phyloP scores from a whole-genome alignment of 2,329 filamentous ascomycete genomes.

The Cercospora sojina region DNA sequence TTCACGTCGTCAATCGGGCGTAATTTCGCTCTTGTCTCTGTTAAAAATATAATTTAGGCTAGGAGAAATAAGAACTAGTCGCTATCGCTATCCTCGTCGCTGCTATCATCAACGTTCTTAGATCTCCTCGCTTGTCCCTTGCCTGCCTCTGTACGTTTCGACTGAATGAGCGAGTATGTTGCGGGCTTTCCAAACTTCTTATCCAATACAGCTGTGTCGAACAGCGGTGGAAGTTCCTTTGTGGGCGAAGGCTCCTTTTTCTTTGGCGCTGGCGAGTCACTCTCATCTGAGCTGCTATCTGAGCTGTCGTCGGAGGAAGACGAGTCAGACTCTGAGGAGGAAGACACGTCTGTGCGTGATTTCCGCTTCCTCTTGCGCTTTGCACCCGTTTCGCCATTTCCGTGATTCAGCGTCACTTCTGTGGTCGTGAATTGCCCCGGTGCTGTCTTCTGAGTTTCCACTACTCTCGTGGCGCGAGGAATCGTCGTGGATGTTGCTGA shows the following conservation, averaged over 20 bases:
- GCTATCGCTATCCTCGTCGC: slow-evolving; percentile 13
- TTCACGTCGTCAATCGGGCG: too few relatives aligned
- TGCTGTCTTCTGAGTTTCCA: slow-evolving; percentile 5
- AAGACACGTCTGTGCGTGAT: slow-evolving; percentile 17
- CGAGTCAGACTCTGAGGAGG: slow-evolving; percentile 6
- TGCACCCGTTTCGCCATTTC: neutral
- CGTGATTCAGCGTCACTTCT: neutral
- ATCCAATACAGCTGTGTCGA: slow-evolving; percentile 13
- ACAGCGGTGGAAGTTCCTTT: slow-evolving; percentile 3
- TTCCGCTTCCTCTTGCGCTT: slow-evolving; percentile 16
- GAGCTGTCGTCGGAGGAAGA: slow-evolving; percentile 6
- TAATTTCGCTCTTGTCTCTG: too few relatives aligned
- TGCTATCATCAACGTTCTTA: neutral
- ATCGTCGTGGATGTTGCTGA: slow-evolving; percentile 4
- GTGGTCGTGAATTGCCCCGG: neutral
- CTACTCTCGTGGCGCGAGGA: slow-evolving; percentile 9
- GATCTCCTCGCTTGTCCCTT: neutral
- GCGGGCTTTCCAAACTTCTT: slow-evolving; percentile 19
- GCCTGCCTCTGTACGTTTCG: neutral
- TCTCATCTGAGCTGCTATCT: slow-evolving; percentile 5
- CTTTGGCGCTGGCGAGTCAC: neutral
- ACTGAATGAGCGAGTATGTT: neutral
- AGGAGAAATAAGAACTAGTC: neutral
- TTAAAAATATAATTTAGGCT: too few relatives aligned
- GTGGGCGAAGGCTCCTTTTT: neutral